Conservation (phyloP, 805 yeast species). For the baker's yeast (Saccharomyces cerevisiae) region DNA sequence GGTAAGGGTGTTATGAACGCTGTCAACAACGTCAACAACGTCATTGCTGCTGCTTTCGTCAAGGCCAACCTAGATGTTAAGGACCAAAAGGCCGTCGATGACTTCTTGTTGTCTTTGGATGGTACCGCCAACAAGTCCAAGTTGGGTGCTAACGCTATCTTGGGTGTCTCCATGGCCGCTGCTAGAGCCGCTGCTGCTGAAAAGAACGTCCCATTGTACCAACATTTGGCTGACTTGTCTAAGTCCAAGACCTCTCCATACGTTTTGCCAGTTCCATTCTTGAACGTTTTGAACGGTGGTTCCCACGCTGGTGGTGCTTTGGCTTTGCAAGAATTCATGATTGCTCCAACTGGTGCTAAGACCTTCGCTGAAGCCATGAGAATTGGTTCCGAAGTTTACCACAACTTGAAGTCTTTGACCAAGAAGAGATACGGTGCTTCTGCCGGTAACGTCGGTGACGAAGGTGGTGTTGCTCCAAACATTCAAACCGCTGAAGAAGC, state of each 20-base stretch:
- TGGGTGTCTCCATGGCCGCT: conserved; percentile 95
- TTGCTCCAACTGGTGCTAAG: conserved; percentile 88
- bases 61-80: conserved; percentile 74
- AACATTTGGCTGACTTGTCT: conserved; percentile 77
- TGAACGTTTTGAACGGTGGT: conserved; percentile 98
- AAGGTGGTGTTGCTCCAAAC: conserved; percentile 99
- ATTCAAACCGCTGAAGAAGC: conserved; percentile 94
- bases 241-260: conserved; percentile 65
- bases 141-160: conserved; percentile 97
- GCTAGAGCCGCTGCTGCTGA: conserved; percentile 98
- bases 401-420: conserved; percentile 85
- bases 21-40: conserved; percentile 87
- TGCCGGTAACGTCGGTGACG: conserved; percentile 99
- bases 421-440: conserved; percentile 94
- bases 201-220: conserved; percentile 87
- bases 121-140: conserved; percentile 97
- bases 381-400: conserved; percentile 97
- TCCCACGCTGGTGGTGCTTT: conserved; percentile 99
- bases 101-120: conserved; percentile 77
- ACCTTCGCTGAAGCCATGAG: conserved; percentile 92
- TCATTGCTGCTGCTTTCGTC: conserved; percentile 90
- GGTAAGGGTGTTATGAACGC: conserved; percentile 99
- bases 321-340: conserved; percentile 99
- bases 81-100: conserved; percentile 81
- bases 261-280: conserved; percentile 98